A percentile compares a stretch with the other conserved stretches of the same genome.
phyloP scores from a whole-genome alignment of 176 grass and related monocot species.

The Melocanna baccifera region DNA sequence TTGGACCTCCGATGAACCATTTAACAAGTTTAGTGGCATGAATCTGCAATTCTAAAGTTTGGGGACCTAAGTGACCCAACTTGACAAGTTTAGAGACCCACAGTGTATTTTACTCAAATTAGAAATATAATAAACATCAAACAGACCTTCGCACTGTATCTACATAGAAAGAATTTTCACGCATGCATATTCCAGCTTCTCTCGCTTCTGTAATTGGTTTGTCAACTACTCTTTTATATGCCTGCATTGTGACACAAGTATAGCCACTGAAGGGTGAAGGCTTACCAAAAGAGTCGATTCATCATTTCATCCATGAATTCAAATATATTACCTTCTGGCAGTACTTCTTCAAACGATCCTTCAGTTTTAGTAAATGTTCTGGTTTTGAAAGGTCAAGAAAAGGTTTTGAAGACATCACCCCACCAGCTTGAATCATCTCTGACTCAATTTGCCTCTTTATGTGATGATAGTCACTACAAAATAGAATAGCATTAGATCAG shows the following conservation, averaged over 20 bases:
- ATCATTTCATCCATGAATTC: slow-evolving; percentile 7
- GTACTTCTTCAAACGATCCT: slow-evolving; percentile 96
- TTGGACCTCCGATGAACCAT: too few species aligned
- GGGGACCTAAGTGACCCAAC: too few species aligned
- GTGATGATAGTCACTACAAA: slow-evolving; percentile 91
- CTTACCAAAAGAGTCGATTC: slow-evolving; percentile 2
- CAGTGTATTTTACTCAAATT: too few species aligned
- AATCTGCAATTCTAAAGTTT: too few species aligned
- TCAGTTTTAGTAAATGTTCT: slow-evolving; percentile 84
- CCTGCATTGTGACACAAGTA: slow-evolving; percentile 54
- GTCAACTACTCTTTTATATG: slow-evolving; percentile 96
- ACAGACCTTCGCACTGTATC: slow-evolving; percentile 90
- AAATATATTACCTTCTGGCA: slow-evolving; percentile 76
- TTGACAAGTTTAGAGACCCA: too few species aligned
- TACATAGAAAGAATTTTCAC: slow-evolving; percentile 98
- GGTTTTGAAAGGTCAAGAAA: slow-evolving; percentile 90
- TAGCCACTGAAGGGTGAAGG: slow-evolving; percentile 16
- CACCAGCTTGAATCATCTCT: slow-evolving; percentile 69
- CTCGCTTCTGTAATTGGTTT: slow-evolving; percentile 94
- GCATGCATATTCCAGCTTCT: slow-evolving; percentile 99
- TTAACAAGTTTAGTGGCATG: too few species aligned
- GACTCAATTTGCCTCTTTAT: slow-evolving; percentile 99
- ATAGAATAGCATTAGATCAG: slow-evolving; percentile 17
- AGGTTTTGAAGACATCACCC: slow-evolving; percentile 54
- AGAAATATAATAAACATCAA: slow-evolving; percentile 1